Evolutionary conservation across 495 filamentous ascomycete species (phyloP).

Genomic region (Tuber microsphaerosporum): DNA sequence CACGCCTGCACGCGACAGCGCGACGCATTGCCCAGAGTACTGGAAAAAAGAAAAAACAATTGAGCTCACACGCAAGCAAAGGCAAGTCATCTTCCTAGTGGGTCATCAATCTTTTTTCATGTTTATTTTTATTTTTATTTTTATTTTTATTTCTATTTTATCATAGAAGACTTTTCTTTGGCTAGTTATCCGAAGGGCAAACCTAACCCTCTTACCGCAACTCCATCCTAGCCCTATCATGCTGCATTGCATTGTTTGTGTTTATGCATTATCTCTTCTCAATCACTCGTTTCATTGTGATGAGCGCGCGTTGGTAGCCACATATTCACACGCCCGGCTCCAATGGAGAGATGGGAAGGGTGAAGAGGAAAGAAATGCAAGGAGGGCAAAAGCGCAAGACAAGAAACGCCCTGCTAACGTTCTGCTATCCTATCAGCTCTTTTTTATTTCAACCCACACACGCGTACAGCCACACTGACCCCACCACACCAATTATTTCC

Average conservation of each 20-base stretch:
- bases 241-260: slow-evolving; percentile 25
- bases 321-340: slow-evolving; percentile 6
- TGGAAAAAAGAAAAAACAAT: slow-evolving; percentile 19
- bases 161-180: neutral
- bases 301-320: neutral
- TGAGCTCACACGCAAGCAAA: slow-evolving; percentile 28
- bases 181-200: neutral
- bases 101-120: slow-evolving; percentile 10
- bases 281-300: neutral
- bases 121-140: slow-evolving; percentile 12
- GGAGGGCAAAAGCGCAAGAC: slow-evolving; percentile 18
- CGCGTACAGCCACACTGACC: slow-evolving; percentile 21
- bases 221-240: slow-evolving; percentile 6
- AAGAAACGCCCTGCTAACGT: slow-evolving; percentile 19
- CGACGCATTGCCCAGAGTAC: slow-evolving; percentile 25
- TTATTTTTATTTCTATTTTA: neutral
- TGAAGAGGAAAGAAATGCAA: slow-evolving; percentile 22
- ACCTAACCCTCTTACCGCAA: slow-evolving; percentile 27
- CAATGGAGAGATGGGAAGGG: slow-evolving; percentile 23
- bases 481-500: slow-evolving; percentile 20
- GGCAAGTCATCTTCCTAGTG: slow-evolving; percentile 38
- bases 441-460: neutral
- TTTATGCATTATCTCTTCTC: neutral
- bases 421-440: slow-evolving; percentile 20
- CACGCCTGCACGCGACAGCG: slow-evolving; percentile 27